phyloP scores from a whole-genome alignment of 2,329 filamentous ascomycete species.

The Colletotrichum musae region DNA sequence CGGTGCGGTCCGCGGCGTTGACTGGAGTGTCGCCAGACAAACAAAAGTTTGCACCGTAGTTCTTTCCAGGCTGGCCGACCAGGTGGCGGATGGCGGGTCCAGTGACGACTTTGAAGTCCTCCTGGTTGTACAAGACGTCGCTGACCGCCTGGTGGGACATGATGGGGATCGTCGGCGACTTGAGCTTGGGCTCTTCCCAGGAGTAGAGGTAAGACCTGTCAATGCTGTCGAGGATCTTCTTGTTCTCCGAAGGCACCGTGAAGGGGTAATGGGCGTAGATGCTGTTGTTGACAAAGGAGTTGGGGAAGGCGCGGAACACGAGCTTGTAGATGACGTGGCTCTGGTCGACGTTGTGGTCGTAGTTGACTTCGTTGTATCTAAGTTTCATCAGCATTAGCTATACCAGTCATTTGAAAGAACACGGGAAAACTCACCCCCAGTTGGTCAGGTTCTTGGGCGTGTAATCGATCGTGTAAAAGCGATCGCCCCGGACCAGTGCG shows the following conservation, averaged over 20 bases:
- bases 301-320: constrained; percentile 74
- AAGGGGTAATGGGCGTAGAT: constrained; percentile 74
- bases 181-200: constrained; percentile 66
- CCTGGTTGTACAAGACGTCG: constrained; percentile 65
- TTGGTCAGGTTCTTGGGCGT: constrained; percentile 74
- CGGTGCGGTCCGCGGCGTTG: constrained; percentile 56
- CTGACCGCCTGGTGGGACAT: constrained; percentile 68
- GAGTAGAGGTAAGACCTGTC: constrained; percentile 70
- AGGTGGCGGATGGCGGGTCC: constrained; percentile 67
- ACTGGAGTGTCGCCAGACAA: constrained; percentile 59
- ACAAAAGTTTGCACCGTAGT: constrained; percentile 61
- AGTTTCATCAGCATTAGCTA: background rate
- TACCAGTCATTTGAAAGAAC: background rate
- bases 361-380: constrained; percentile 62
- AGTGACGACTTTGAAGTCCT: constrained; percentile 73
- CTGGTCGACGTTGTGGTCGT: constrained; percentile 71
- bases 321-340: constrained; percentile 78
- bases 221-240: constrained; percentile 70
- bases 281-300: constrained; percentile 73
- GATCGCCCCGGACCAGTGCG: constrained; percentile 73
- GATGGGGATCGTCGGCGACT: constrained; percentile 62
- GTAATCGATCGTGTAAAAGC: constrained; percentile 75
- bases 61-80: constrained; percentile 61
- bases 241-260: constrained; percentile 63
- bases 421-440: constrained; percentile 67